Percentiles rank a stretch among this genome's conserved stretches.
Conservation (phyloP, 2,329 filamentous ascomycete species). For the Calcarisporium arbuscula region DNA sequence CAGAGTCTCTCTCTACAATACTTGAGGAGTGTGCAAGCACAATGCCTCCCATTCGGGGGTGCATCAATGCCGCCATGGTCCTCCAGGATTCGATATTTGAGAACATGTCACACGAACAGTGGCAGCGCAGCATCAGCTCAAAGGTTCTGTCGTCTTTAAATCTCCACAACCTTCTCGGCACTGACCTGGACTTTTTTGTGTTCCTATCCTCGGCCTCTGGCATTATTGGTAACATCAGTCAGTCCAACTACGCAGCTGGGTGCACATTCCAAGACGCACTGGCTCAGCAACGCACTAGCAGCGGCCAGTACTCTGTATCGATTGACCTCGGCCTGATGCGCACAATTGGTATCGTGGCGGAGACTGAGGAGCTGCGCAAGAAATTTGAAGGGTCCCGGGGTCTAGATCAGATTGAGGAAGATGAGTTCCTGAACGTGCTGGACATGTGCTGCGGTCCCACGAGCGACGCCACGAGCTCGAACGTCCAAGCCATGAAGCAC, state of each 20-base stretch:
- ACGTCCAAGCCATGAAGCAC: too few species aligned
- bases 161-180: constrained; percentile 16
- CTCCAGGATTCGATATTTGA: constrained; percentile 24
- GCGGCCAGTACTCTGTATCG: background rate
- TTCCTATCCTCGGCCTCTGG: constrained; percentile 27
- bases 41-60: constrained; percentile 16
- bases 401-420: constrained; percentile 6
- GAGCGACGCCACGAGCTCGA: too few species aligned
- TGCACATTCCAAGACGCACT: constrained; percentile 23
- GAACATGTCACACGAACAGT: constrained; percentile 19
- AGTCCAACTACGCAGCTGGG: constrained; percentile 33
- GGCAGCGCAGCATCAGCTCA: constrained; percentile 19
- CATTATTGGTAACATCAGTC: constrained; percentile 24
- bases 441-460: too few species aligned
- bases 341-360: constrained; percentile 18
- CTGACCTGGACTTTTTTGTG: constrained; percentile 30
- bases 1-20: constrained; percentile 1
- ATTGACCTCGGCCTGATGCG: constrained; percentile 16
- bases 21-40: constrained; percentile 9
- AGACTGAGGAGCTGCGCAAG: constrained; percentile 8
- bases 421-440: constrained; percentile 5
- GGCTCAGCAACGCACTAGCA: constrained; percentile 9
- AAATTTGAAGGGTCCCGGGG: background rate
- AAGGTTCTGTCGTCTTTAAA: constrained; percentile 26
- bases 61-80: constrained; percentile 22